phyloP scores from a whole-genome alignment of 441 rosid species.

The Syzygium malaccense region DNA sequence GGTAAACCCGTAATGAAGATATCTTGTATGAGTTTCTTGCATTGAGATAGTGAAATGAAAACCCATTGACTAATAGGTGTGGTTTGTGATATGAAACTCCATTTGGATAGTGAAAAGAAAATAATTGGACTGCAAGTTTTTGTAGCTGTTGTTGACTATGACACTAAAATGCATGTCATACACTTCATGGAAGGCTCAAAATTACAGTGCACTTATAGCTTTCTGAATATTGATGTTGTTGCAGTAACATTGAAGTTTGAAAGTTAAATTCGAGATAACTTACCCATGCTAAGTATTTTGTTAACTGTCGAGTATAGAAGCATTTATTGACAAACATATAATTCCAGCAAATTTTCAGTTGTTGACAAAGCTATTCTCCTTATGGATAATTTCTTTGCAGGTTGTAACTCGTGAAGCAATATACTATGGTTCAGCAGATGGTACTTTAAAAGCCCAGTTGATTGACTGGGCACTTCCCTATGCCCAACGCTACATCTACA shows the following conservation, averaged over 20 bases:
- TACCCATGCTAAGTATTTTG: not conserved
- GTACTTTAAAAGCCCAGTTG: slow-evolving; percentile 44
- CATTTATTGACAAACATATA: not conserved
- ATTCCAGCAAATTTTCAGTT: not conserved
- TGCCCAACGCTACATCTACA: slow-evolving; percentile 79
- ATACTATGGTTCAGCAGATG: slow-evolving; percentile 43
- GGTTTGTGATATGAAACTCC: not conserved
- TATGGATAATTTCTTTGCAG: slow-evolving; percentile 31
- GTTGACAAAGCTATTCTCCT: not conserved
- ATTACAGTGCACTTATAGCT: not conserved
- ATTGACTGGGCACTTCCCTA: slow-evolving; percentile 90
- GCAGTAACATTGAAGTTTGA: not conserved
- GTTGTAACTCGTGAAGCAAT: slow-evolving; percentile 74
- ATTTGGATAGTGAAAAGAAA: not conserved
- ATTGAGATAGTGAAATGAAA: not conserved
- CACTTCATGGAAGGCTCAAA: not conserved
- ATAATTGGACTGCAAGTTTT: not conserved
- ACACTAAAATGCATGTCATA: not conserved
- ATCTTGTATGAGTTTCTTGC: not conserved
- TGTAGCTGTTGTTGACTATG: not conserved
- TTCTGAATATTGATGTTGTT: not conserved
- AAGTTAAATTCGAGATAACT: not conserved
- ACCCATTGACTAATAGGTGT: not conserved
- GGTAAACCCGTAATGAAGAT: not conserved
- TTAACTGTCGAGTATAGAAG: not conserved